Evolutionary conservation across 768 basidiomycete genomes (phyloP).

Genomic region (Suillus luteus): DNA sequence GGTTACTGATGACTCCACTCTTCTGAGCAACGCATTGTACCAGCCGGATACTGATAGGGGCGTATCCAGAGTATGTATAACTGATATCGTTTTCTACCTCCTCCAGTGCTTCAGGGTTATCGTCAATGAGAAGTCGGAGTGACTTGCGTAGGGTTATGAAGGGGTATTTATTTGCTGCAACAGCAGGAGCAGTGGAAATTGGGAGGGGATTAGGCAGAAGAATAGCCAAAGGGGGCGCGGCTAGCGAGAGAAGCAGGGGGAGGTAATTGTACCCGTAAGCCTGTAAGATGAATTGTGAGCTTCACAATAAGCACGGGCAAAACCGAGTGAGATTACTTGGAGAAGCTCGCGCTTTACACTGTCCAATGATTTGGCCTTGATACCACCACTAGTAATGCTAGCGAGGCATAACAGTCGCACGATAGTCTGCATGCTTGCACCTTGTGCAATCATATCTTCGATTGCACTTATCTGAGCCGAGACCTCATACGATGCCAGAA

Average conservation of each 20-base stretch:
- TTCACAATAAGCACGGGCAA: background rate
- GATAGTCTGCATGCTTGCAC: slow-evolving; percentile 77
- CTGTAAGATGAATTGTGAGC: slow-evolving; percentile 38
- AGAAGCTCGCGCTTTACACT: slow-evolving; percentile 89
- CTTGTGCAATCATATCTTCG: slow-evolving; percentile 88
- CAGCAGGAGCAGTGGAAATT: slow-evolving; percentile 42
- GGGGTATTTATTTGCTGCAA: slow-evolving; percentile 60
- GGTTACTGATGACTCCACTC: slow-evolving; percentile 83
- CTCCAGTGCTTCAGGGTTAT: slow-evolving; percentile 71
- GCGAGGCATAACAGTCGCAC: slow-evolving; percentile 84
- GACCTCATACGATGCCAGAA: slow-evolving; percentile 91
- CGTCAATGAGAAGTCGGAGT: slow-evolving; percentile 90
- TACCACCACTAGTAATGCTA: slow-evolving; percentile 80
- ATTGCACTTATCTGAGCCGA: slow-evolving; percentile 79
- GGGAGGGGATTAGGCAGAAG: slow-evolving; percentile 72
- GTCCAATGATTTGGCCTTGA: slow-evolving; percentile 86
- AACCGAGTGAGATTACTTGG: slow-evolving; percentile 49
- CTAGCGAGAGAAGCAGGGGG: slow-evolving; percentile 65
- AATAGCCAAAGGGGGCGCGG: slow-evolving; percentile 65
- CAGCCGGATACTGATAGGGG: slow-evolving; percentile 87
- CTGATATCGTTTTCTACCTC: slow-evolving; percentile 93
- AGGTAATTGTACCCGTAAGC: slow-evolving; percentile 77
- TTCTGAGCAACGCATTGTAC: slow-evolving; percentile 94
- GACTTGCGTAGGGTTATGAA: slow-evolving; percentile 77
- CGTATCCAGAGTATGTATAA: slow-evolving; percentile 96